Base-by-base conservation (phyloP, 257 asterid species). In the Thymus mandschuricus region DNA sequence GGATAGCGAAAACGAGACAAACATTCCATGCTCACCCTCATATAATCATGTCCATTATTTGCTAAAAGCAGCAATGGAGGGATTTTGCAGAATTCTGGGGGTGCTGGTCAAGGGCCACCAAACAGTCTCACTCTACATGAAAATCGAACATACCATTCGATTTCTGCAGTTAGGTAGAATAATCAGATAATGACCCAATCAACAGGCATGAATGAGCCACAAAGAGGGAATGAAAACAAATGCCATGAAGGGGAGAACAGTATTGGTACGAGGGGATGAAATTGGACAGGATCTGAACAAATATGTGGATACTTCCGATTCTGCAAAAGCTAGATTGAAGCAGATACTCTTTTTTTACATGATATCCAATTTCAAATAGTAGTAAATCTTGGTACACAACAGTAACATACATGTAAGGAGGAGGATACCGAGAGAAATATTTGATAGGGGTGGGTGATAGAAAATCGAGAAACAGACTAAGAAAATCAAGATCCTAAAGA, bases 21-120 rank as follows among this genome's bases (percentile, higher is more conserved):
- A 69, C 82, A 77, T 74, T 60, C 74, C 69, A 76, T 27, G 31
- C 68, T 70, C 69, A 44, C 15, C 71, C 35, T 72, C 64, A 57
- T 45, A 80, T 15, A 70, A 57, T 15, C 62, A 51, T 72, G 50
- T 60, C 67, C 74, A 33, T 28, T 61, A 50, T 71, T 69, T 6
- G 71, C 81, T 35, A 80, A 54, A 72, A 10, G 73, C 72, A 63
- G 62, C 68, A 52, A 71, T 31, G 3, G 56, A 45, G 74, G 8
- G 65, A 64, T 34, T 21, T 21, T 48, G 45, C 59, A n/a, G 6
- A 67, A 13, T 40, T 44, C 54, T 33, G 63, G 6, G 67, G 67
- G 72, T 50, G 49, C 21, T 38, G 15, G 31, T 60, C 41, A 27
- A 63, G 72, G 68, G 66, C 27, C 10, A 72, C 55, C 52, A n/a